Base-by-base conservation (phyloP, 306 rosid species). In the Vigna unguiculata region DNA sequence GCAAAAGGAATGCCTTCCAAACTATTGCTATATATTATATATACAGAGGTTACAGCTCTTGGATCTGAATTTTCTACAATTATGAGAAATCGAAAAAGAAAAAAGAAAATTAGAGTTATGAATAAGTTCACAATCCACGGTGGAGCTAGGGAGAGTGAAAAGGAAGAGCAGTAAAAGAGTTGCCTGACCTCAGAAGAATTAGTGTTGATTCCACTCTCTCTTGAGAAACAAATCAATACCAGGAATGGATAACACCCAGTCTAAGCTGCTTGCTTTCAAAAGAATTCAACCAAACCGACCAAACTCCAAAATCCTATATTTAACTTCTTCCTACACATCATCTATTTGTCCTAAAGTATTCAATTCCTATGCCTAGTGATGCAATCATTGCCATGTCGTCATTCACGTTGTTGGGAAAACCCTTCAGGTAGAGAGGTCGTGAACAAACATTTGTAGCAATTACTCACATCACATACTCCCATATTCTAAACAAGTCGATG, bases 401-500 rank as follows among this genome's bases (percentile, higher is more conserved):
- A n/a, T n/a, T n/a, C n/a, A n/a, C n/a, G 66, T 72, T 75, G 86
- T 68, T 64, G 51, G 59, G 62, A 49, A 85, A 67, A 34, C 55
- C 81, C 87, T 69, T 72, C 55, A 43, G 83, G 76, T 71, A 77
- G 69, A 65, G 36, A 32, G 71, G 83, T 51, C 83, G 53, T 60
- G 74, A 82, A 74, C 69, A 86, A 82, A 79, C 72, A 41, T 62
- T 64, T 61, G 83, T 48, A 55, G 68, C 82, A 69, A 82, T 55
- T 43, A 45, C 68, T 79, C 70, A 32, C 65, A 21, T 72, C 76
- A 49, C 30, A 69, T 43, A 38, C 60, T 63, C 74, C 76, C 79
- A 43, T n/a, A n/a, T 67, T 73, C 88, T 88, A 96, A 52, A 87
- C 75, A 69, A 91, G 88, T 54, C 99, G 93, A 78, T 93, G 96